Evolutionary conservation across 345 rosid species (phyloP).

Genomic region (Eutrema japonicum): DNA sequence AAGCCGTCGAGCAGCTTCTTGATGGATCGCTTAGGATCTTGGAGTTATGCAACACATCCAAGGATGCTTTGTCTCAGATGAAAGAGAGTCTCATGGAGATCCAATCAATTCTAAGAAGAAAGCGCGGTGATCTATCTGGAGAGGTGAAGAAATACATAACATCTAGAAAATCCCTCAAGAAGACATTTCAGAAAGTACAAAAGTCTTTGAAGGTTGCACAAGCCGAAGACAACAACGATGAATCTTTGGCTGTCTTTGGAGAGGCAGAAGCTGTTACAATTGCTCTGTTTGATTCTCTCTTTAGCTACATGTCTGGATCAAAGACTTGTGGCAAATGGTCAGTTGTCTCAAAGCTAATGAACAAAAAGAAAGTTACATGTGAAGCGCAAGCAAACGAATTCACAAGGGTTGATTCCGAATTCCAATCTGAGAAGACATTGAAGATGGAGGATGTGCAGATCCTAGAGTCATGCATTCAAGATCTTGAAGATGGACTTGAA

Average conservation of each 20-base stretch:
- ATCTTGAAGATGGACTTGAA: constrained; percentile 50
- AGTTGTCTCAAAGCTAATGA: constrained; percentile 32
- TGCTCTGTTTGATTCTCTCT: constrained; percentile 41
- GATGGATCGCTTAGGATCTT: constrained; percentile 47
- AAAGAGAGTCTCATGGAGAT: constrained; percentile 42
- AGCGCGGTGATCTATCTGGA: constrained; percentile 9
- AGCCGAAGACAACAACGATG: neutral
- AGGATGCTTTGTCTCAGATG: constrained; percentile 47
- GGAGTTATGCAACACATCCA: constrained; percentile 43
- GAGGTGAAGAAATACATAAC: constrained; percentile 40
- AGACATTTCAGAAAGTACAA: constrained; percentile 30
- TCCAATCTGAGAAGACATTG: constrained; percentile 23
- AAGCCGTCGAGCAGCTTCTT: constrained; percentile 39
- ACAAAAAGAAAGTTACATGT: constrained; percentile 25
- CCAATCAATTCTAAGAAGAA: constrained; percentile 40
- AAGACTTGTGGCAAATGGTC: constrained; percentile 27
- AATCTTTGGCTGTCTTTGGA: constrained; percentile 32
- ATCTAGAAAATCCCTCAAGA: constrained; percentile 30
- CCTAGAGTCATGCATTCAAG: constrained; percentile 47
- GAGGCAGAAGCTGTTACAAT: constrained; percentile 36
- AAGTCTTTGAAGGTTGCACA: constrained; percentile 27
- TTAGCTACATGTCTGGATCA: constrained; percentile 38
- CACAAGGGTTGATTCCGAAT: constrained; percentile 32
- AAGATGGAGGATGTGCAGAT: constrained; percentile 38
- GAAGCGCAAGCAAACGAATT: constrained; percentile 31